A percentile compares a stretch with the other conserved stretches of the same genome.
phyloP scores from a whole-genome alignment of 2,329 filamentous ascomycete genomes.

The Pestalotiopsis sp. region DNA sequence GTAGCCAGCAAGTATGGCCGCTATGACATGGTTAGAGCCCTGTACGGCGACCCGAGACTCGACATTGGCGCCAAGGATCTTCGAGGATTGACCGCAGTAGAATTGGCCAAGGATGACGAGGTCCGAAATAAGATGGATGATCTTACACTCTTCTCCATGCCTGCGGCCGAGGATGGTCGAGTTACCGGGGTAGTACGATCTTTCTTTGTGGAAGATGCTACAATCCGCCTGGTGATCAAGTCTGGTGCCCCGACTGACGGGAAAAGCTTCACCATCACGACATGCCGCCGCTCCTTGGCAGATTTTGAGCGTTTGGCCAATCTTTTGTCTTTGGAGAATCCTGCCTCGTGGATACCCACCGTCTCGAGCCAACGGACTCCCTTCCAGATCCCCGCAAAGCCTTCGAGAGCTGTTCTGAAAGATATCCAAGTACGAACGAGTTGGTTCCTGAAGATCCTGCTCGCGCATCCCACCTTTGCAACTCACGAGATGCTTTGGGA shows the following conservation, averaged over 20 bases:
- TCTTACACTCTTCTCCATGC: slow-evolving; percentile 78
- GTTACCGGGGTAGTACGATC: slow-evolving; percentile 93
- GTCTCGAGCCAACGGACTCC: slow-evolving; percentile 80
- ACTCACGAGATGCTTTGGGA: slow-evolving; percentile 99
- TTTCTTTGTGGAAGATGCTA: slow-evolving; percentile 96
- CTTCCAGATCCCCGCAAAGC: slow-evolving; percentile 91
- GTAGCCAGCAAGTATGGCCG: slow-evolving; percentile 97
- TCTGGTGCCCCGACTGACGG: slow-evolving; percentile 84
- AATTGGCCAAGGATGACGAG: slow-evolving; percentile 97
- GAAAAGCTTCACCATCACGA: slow-evolving; percentile 90
- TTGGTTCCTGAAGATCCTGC: slow-evolving; percentile 82
- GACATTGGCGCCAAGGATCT: slow-evolving; percentile 84
- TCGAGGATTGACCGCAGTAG: slow-evolving; percentile 88
- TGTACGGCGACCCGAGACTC: slow-evolving; percentile 87
- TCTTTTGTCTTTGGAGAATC: slow-evolving; percentile 85
- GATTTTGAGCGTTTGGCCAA: slow-evolving; percentile 92
- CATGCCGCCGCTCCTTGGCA: slow-evolving; percentile 81
- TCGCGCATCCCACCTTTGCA: slow-evolving; percentile 88
- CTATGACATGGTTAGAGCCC: slow-evolving; percentile 85
- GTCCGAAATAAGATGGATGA: slow-evolving; percentile 97
- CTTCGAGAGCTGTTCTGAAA: slow-evolving; percentile 82
- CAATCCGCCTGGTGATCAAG: slow-evolving; percentile 89
- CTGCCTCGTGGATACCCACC: slow-evolving; percentile 90
- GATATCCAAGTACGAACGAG: slow-evolving; percentile 88
- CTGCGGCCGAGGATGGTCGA: slow-evolving; percentile 72